Evolutionary conservation across 768 basidiomycete genomes (phyloP), one percentile per base, ranked within the genome.

Genomic region (Calocybe indica): DNA sequence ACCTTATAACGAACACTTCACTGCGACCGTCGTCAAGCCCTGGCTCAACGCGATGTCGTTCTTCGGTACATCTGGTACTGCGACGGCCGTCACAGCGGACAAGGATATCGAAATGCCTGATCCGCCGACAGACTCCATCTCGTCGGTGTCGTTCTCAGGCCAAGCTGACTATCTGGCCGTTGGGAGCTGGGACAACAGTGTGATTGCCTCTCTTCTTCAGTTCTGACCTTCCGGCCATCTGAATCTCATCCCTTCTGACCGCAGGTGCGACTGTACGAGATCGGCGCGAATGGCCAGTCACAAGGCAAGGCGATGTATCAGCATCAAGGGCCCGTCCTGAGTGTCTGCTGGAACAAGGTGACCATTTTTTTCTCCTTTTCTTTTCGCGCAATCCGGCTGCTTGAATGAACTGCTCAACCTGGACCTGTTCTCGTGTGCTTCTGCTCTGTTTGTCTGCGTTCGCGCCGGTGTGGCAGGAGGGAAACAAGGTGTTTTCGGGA

Each of bases 261-360:
- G n/a, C 49, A 94, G 90, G 92, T 96, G 29, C 82, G 93, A 40
- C 76, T 97, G 39, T 98, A 98, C 65, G 91, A 95, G 70, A 85
- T 97, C 46, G 83, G 83, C 30, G 72, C 80, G 28, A 76, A 75
- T 9, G 88, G 90, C 14, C 85, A 88, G 58, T 84, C 87, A 1
- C 83, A 89, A 62, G 88, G 89, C 12, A 92, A 92, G 66, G 92
- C 92, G 0, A 85, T 89, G 80, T 95, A 92, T 62, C 69, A 69
- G 32, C 95, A 98, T 59, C 89, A 93, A 61, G 93, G 82, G 0
- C 95, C 95, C 2, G 92, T 92, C 0, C 66, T 98, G 53, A 79
- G 82, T 50, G 76, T 94, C 1, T 87, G 87, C 55, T 98, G 95
- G 94, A 91, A 85, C 67, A 90, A 88, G 68, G 93, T 88, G 52